These are phyloP conservation scores for Triticum timopheevii DNA, from an alignment of 176 grass and related monocot genomes.

Conservation along the genomic window DNA sequence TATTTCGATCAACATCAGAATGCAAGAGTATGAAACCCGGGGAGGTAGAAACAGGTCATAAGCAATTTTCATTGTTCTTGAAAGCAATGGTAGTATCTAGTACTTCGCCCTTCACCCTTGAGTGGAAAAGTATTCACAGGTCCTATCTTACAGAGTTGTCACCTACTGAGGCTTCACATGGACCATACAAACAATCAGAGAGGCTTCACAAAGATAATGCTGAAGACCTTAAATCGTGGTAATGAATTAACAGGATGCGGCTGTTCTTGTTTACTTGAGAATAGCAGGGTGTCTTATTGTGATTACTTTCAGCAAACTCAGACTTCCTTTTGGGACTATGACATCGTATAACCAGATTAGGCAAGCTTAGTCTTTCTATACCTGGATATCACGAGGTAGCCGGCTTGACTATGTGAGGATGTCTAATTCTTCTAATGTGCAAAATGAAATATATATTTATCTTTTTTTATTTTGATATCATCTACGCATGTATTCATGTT, in stretches of 20 bases:
- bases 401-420: neutral
- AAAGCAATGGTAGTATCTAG: constrained; percentile 28
- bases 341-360: constrained; percentile 8
- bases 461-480: neutral
- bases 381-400: neutral
- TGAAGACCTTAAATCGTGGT: neutral
- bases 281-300: constrained; percentile 1
- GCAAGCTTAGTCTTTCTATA: constrained; percentile 14
- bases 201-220: neutral
- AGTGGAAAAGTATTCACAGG: constrained; percentile 16
- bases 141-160: neutral
- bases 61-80: constrained; percentile 37
- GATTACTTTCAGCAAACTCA: constrained; percentile 12
- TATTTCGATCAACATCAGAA: constrained; percentile 66
- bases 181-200: neutral
- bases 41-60: constrained; percentile 56
- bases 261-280: constrained; percentile 11
- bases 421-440: neutral
- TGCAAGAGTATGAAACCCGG: constrained; percentile 45
- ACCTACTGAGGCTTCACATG: constrained; percentile 13
- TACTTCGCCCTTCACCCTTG: constrained; percentile 13
- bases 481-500: constrained; percentile 12
- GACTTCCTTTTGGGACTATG: constrained; percentile 7
- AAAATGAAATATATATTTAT: neutral
- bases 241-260: neutral